phyloP scores from a whole-genome alignment of 2,329 filamentous ascomycete species.

The Aspergillus floridensis region DNA sequence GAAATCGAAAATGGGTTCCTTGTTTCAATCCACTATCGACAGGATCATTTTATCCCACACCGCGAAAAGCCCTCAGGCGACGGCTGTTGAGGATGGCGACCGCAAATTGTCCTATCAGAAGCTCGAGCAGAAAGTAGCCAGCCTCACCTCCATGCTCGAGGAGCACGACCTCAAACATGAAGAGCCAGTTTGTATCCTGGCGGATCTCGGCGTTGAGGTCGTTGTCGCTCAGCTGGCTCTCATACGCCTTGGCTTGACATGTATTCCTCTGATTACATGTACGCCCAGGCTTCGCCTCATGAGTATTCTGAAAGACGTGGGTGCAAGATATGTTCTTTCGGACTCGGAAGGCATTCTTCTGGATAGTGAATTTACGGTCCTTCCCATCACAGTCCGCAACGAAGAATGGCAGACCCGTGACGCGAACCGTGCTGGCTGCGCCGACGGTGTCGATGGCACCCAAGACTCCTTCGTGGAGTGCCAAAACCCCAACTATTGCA shows the following conservation, averaged over 20 bases:
- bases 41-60: neutral
- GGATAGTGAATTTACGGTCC: neutral
- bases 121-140: neutral
- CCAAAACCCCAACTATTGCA: constrained; percentile 7
- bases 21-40: neutral
- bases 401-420: neutral
- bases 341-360: neutral
- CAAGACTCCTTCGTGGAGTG: neutral
- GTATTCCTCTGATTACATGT: constrained; percentile 5
- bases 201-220: neutral
- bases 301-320: constrained; percentile 4
- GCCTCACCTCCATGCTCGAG: neutral
- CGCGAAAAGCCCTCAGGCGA: neutral
- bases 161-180: neutral
- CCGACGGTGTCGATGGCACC: neutral
- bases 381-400: neutral
- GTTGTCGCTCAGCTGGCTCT: constrained; percentile 11
- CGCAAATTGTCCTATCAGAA: neutral
- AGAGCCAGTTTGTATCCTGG: constrained; percentile 9
- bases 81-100: neutral
- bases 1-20: no score
- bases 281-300: constrained; percentile 4
- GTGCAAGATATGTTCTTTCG: constrained; percentile 4
- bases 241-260: constrained; percentile 8
- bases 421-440: neutral